Conservation (phyloP, 2,329 filamentous ascomycete genomes). For the Diatrype stigma region DNA sequence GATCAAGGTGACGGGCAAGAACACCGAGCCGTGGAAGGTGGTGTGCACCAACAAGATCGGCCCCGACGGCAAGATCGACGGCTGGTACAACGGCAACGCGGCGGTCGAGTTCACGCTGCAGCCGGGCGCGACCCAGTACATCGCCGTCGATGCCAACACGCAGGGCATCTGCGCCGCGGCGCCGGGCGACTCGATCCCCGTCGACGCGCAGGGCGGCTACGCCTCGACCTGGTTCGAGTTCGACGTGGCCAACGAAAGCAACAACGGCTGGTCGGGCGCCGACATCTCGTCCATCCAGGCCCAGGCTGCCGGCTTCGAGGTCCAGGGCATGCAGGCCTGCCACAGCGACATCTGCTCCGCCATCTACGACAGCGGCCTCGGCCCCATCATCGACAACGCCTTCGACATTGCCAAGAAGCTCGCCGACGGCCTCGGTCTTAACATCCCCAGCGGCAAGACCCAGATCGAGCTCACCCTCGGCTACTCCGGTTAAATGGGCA, state of each 20-base stretch:
- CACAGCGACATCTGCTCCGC: background rate
- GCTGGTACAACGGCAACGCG: background rate
- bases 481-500: background rate
- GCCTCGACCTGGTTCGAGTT: background rate
- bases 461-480: background rate
- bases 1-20: background rate
- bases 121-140: background rate
- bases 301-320: background rate
- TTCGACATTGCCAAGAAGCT: background rate
- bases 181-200: background rate
- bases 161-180: background rate
- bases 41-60: conserved; percentile 1
- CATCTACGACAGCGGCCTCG: background rate
- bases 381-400: background rate
- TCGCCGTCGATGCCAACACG: background rate
- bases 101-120: background rate
- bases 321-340: background rate
- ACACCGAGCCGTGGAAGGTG: background rate
- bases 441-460: background rate
- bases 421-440: background rate
- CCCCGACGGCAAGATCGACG: background rate
- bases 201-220: background rate
- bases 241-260: background rate
- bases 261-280: background rate
- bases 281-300: background rate